Conservation (phyloP, 2,329 filamentous ascomycete species). For the Talaromyces sp. region DNA sequence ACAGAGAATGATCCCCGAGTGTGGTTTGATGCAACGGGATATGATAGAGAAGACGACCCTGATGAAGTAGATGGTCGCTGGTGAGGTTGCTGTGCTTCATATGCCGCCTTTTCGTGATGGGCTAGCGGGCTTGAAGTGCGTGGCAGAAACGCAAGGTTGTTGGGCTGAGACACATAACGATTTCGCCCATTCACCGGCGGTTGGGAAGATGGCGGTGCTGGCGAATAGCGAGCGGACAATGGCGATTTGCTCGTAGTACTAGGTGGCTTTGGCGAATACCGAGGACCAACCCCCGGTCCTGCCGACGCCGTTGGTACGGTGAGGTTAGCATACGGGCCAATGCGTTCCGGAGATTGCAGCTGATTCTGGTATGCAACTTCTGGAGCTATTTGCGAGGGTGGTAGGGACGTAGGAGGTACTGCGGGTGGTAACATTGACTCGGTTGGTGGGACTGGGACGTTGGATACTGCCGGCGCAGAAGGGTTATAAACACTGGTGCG, state of each 20-base stretch:
- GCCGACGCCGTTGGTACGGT: conserved; percentile 31
- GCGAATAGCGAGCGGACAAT: conserved; percentile 45
- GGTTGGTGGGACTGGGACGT: conserved; percentile 26
- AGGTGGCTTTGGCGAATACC: conserved; percentile 45
- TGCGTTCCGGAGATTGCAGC: conserved; percentile 33
- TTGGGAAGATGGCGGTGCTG: conserved; percentile 43
- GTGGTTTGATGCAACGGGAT: background rate
- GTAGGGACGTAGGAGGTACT: conserved; percentile 27
- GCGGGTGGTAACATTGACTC: conserved; percentile 14
- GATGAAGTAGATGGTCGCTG: conserved; percentile 29
- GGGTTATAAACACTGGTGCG: conserved; percentile 42
- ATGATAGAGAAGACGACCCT: conserved; percentile 15
- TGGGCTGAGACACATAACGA: conserved; percentile 44
- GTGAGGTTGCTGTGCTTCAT: conserved; percentile 30
- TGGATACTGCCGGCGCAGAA: conserved; percentile 30
- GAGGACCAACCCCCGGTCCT: conserved; percentile 34
- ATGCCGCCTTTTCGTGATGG: conserved; percentile 45
- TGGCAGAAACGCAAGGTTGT: conserved; percentile 56
- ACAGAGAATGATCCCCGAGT: conserved; percentile 16
- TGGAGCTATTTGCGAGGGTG: conserved; percentile 4
- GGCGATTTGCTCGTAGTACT: conserved; percentile 36
- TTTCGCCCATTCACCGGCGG: conserved; percentile 29
- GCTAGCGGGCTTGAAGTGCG: conserved; percentile 65
- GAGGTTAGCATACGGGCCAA: conserved; percentile 34
- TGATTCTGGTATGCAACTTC: conserved; percentile 25